Base-by-base conservation (phyloP, 352 stramenopile genomes). In the Phytophthora megakarya region DNA sequence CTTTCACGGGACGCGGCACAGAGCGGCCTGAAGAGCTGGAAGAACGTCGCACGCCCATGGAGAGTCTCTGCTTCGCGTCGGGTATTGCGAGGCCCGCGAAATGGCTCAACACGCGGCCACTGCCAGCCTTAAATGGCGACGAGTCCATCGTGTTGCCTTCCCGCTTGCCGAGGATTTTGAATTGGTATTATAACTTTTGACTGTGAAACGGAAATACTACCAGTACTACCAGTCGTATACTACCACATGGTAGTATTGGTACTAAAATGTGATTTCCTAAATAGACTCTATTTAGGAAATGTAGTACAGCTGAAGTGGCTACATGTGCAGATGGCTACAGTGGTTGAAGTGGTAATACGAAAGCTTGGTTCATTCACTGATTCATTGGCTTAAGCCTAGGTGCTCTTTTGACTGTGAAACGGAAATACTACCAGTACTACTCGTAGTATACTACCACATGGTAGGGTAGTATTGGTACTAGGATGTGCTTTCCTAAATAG, bases 71-170 rank as follows among this genome's bases (percentile, higher is more conserved):
- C 23, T 57, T 72, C 21, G 47, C 48, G 18, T 74, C 67, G 11
- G 80, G 78, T 32, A 78, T 84, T 49, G 75, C 63, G 16, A 91
- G 60, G 19, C 70, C 66, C 0, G 76, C 78, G 51, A 91, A 91
- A 65, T 91, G 80, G 65, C 63, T 72, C n/a, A 91, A 57, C 32
- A 91, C 70, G 54, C 75, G 61, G 51, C 81, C 81, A 23, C 79
- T 87, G 53, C 76, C 80, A 11, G 76, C 72, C 61, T 87, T 58
- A 46, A 88, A 91, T 35, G 59, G 73, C 21, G 43, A 28, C 55
- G 47, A 59, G 30, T 65, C 46, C 67, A 72, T 74, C n/a, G 49
- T 43, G 18, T 45, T 26, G 16, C 38, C 59, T 73, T 51, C 35
- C 38, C 40, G 33, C 46, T 63, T 50, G n/a, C 18, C 8, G 26